Conservation (phyloP, 2,329 filamentous ascomycete genomes). For the Talaromyces amestolkiae region DNA sequence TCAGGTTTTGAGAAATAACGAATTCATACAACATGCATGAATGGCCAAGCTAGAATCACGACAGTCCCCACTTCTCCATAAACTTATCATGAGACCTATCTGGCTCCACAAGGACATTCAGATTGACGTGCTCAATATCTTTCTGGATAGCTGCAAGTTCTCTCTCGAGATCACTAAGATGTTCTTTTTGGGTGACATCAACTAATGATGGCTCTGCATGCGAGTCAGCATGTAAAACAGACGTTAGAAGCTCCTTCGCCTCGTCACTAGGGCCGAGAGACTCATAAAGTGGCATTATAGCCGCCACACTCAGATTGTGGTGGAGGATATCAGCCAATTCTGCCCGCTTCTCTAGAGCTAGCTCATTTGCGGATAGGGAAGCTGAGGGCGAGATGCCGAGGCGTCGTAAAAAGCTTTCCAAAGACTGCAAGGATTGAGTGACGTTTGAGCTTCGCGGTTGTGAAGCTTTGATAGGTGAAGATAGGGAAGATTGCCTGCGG, state of each 20-base stretch:
- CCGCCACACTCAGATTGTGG: slow-evolving; percentile 27
- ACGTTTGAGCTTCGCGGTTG: slow-evolving; percentile 2
- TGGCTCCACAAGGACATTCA: slow-evolving; percentile 31
- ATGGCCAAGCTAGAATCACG: neutral
- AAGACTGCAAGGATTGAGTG: slow-evolving; percentile 21
- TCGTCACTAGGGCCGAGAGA: slow-evolving; percentile 32
- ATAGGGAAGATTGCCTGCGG: slow-evolving; percentile 18
- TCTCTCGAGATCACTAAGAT: slow-evolving; percentile 31
- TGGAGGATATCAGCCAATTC: slow-evolving; percentile 30
- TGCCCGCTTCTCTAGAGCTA: slow-evolving; percentile 31
- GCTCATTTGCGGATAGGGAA: slow-evolving; percentile 18
- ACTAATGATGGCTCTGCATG: slow-evolving; percentile 27
- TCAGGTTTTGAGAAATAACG: neutral
- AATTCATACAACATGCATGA: neutral
- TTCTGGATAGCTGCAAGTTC: slow-evolving; percentile 33
- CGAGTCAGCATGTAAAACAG: slow-evolving; percentile 28
- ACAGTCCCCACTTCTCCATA: slow-evolving; percentile 1
- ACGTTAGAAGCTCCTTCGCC: slow-evolving; percentile 34
- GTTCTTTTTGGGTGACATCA: slow-evolving; percentile 28
- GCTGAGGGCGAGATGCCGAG: slow-evolving; percentile 28
- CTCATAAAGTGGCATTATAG: slow-evolving; percentile 32
- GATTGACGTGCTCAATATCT: slow-evolving; percentile 34
- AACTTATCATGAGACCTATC: slow-evolving; percentile 8
- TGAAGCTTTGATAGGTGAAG: slow-evolving; percentile 9
- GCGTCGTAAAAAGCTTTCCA: slow-evolving; percentile 35